Base-by-base conservation (phyloP, 2,329 filamentous ascomycete genomes). In the Neofusicoccum sp. region DNA sequence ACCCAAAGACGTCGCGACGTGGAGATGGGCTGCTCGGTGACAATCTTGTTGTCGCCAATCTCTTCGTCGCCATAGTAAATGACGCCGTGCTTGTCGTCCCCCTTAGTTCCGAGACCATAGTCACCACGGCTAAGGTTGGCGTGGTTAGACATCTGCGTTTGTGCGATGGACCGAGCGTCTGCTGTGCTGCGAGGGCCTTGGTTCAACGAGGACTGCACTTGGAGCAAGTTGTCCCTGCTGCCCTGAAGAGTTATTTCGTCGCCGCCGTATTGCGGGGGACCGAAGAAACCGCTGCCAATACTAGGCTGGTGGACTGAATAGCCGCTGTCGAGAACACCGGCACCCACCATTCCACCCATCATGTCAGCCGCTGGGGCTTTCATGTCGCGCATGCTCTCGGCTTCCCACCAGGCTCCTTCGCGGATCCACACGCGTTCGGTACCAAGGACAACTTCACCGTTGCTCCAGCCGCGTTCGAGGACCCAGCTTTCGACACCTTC, bases 401-500 rank as follows among this genome's bases (percentile, higher is more conserved):
- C 93, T 75, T 98, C 93, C 93, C 93, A 98, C 93, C 95, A 99
- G 2, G 93, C 90, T 61, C 80, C 84, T 75, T 99, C 95, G 53
- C 93, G 86, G 80, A 98, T 93, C 95, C 95, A 99, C 43, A 99
- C 87, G 33, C 95, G 89, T 74, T 98, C 92, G 61, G 87, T 88
- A 60, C 95, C 95, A 33, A 98, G 82, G 4, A 96, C 86, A 1
- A 98, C 92, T 76, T 98, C 95, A 40, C 95, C 95, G 67, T 99
- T 99, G 77, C 91, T 97, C 95, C 95, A 99, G 1, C 95, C 95
- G 62, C 95, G 87, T 76, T 98, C 93, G 53, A 98, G 83, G 61
- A 96, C 83, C 91, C 93, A 99, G 68, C 85, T 96, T 71, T 98
- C 91, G 58, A 97, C 92, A 49, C 93, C 95, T 64, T 99, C 95